Evolutionary conservation across 1,139 yeast genomes (phyloP).

Genomic region (Torulaspora globosa): DNA sequence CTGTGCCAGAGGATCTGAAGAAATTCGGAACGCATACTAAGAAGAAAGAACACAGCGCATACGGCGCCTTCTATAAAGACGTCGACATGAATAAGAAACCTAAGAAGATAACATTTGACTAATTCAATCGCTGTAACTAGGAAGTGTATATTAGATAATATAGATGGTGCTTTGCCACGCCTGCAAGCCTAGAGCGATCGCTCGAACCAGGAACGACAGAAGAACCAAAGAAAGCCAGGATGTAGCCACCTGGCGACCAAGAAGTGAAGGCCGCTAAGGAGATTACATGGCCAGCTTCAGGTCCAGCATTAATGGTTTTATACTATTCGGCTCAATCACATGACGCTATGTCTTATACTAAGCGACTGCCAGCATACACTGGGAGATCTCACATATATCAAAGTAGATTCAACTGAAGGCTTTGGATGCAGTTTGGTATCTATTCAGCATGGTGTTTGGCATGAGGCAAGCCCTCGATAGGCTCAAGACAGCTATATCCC

Average conservation of each 20-base stretch:
- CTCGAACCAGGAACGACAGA: not conserved
- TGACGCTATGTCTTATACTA: not conserved
- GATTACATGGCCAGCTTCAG: not conserved
- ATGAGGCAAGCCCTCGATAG: slow-evolving; percentile 11
- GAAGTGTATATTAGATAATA: slow-evolving; percentile 6
- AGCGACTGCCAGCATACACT: not conserved
- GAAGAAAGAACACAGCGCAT: slow-evolving; percentile 93
- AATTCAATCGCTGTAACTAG: not conserved
- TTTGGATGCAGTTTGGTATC: not conserved
- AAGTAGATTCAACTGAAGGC: not conserved
- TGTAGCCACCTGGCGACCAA: not conserved
- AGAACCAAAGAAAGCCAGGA: not conserved
- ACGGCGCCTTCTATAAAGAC: slow-evolving; percentile 94
- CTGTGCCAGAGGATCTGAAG: slow-evolving; percentile 92
- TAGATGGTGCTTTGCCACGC: slow-evolving; percentile 1
- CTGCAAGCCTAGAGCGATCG: not conserved
- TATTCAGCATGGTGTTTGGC: slow-evolving; percentile 4
- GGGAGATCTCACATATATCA: not conserved
- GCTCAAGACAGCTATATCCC: slow-evolving; percentile 7
- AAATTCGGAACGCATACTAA: slow-evolving; percentile 97
- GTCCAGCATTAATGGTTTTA: not conserved
- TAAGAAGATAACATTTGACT: slow-evolving; percentile 76
- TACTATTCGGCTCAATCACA: not conserved
- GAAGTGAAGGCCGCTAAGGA: no score
- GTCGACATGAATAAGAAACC: slow-evolving; percentile 85